These are phyloP conservation scores for Vigna mungo DNA, from an alignment of 306 rosid species.

Conservation along the genomic window DNA sequence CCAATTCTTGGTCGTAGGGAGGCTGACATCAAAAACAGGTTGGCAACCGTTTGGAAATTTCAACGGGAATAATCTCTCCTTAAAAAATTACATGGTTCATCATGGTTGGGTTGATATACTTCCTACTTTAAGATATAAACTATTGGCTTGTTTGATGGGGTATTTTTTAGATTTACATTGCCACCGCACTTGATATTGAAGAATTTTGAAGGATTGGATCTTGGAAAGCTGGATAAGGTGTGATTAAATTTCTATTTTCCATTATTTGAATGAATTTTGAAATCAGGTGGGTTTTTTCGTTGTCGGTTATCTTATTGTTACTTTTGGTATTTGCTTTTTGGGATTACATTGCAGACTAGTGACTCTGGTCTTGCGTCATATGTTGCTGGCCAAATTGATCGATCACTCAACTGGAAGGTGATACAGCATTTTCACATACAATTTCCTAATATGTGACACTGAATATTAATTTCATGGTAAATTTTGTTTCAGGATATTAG, in stretches of 20 bases:
- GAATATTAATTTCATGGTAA: conserved; percentile 36
- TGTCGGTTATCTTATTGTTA: conserved; percentile 17
- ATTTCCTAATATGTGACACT: conserved; percentile 25
- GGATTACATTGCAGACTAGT: conserved; percentile 58
- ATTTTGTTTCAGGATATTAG: conserved; percentile 73
- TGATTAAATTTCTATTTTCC: background rate
- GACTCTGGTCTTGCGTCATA: conserved; percentile 86
- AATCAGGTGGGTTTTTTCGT: conserved; percentile 8
- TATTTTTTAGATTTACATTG: conserved; percentile 71
- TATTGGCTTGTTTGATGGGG: conserved; percentile 28
- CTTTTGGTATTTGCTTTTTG: conserved; percentile 22
- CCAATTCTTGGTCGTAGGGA: conserved; percentile 96
- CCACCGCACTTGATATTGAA: conserved; percentile 77
- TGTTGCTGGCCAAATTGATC: conserved; percentile 73
- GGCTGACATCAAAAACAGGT: conserved; percentile 98
- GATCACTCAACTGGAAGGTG: conserved; percentile 92
- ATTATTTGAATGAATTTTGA: conserved; percentile 28
- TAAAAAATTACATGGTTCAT: conserved; percentile 15
- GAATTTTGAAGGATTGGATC: conserved; percentile 80
- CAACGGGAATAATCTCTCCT: background rate
- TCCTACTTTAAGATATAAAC: conserved; percentile 19
- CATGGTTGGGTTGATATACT: conserved; percentile 25
- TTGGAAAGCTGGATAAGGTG: conserved; percentile 78
- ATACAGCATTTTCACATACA: background rate
- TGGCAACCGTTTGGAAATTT: conserved; percentile 30